Evolutionary conservation across 495 filamentous ascomycete species (phyloP).

Genomic region (Talaromyces borbonicus): DNA sequence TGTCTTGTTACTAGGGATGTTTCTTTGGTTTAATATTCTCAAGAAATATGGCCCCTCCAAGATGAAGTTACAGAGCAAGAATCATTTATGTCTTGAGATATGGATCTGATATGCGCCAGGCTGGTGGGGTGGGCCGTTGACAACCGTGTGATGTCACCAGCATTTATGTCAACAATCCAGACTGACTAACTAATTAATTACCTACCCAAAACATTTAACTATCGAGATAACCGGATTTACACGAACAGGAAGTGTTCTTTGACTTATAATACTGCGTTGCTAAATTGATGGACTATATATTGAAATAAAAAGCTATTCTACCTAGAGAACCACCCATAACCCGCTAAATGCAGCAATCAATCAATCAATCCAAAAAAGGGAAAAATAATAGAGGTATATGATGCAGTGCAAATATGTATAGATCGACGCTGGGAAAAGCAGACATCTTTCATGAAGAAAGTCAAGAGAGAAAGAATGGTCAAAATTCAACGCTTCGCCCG

Average conservation of each 20-base stretch:
- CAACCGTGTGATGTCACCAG: slow-evolving; percentile 33
- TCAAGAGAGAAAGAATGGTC: neutral
- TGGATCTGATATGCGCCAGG: slow-evolving; percentile 6
- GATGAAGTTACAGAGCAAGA: too few species aligned
- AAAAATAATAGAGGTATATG: slow-evolving; percentile 3
- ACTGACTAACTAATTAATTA: too few species aligned
- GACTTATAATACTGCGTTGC: too few species aligned
- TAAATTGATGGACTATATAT: too few species aligned
- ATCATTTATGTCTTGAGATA: neutral
- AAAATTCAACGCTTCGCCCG: slow-evolving; percentile 20
- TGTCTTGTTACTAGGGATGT: too few species aligned
- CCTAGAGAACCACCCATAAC: neutral
- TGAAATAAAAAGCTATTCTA: slow-evolving; percentile 2
- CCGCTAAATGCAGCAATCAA: too few species aligned
- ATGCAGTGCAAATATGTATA: slow-evolving; percentile 2
- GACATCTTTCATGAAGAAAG: neutral
- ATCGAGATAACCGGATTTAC: neutral
- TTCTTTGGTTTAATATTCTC: too few species aligned
- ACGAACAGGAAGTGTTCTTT: too few species aligned
- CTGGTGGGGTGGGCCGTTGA: slow-evolving; percentile 11
- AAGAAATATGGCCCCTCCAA: too few species aligned
- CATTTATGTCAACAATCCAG: slow-evolving; percentile 6
- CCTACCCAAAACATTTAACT: too few species aligned
- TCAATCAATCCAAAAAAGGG: slow-evolving; percentile 7
- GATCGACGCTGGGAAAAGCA: slow-evolving; percentile 3